Evolutionary conservation across 352 stramenopile species (phyloP).

Genomic region (Globisporangium lucens): DNA sequence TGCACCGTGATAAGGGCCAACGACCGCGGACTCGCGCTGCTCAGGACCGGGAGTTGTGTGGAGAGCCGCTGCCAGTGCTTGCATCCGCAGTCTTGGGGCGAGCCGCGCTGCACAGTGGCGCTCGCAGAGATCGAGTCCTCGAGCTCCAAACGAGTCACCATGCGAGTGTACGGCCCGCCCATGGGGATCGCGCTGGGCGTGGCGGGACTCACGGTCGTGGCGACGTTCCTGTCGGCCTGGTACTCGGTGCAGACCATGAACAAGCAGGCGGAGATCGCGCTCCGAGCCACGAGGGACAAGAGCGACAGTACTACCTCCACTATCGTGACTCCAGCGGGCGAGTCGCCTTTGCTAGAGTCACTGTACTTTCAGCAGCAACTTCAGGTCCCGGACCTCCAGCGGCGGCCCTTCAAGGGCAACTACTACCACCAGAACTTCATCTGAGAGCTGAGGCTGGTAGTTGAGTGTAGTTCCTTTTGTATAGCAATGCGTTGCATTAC

Average conservation of each 20-base stretch:
- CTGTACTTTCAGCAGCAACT: background rate
- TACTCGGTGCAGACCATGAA: slow-evolving; percentile 16
- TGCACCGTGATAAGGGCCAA: slow-evolving; percentile 39
- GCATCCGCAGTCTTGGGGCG: slow-evolving; percentile 44
- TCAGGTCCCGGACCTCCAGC: background rate
- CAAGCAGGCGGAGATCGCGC: slow-evolving; percentile 15
- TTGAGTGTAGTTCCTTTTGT: background rate
- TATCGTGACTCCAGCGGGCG: background rate
- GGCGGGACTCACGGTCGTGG: slow-evolving; percentile 27
- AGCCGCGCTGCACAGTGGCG: slow-evolving; percentile 40
- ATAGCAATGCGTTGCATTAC: too few species aligned
- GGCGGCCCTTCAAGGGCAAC: background rate
- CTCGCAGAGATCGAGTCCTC: slow-evolving; percentile 31
- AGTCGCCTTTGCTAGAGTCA: background rate
- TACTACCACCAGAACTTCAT: slow-evolving; percentile 6
- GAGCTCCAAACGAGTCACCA: slow-evolving; percentile 19
- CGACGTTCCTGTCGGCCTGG: slow-evolving; percentile 24
- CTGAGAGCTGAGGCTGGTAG: background rate
- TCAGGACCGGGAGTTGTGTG: slow-evolving; percentile 51
- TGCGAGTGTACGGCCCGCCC: slow-evolving; percentile 35
- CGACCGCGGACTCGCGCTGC: background rate
- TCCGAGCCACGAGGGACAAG: slow-evolving; percentile 20
- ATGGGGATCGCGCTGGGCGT: slow-evolving; percentile 36
- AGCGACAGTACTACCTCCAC: background rate
- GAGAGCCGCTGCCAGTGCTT: slow-evolving; percentile 53